Evolutionary conservation across 257 asterid genomes (phyloP).

Genomic region (Coffea eugenioides): DNA sequence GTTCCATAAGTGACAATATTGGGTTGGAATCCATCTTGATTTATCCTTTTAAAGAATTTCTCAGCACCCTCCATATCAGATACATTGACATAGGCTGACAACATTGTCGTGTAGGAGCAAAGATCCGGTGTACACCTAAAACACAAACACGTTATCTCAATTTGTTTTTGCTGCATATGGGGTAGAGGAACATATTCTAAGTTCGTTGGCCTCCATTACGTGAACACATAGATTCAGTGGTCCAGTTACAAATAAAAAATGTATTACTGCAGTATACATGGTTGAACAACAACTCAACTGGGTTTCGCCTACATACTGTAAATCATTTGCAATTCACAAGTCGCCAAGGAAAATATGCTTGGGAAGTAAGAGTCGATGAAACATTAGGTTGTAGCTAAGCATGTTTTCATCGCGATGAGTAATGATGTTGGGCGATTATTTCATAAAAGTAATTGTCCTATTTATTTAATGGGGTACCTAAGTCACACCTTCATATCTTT

Average conservation of each 20-base stretch:
- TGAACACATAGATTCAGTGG: too few relatives aligned
- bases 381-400: too few relatives aligned
- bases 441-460: too few relatives aligned
- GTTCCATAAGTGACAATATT: slow-evolving; percentile 73
- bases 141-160: neutral
- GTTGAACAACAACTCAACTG: neutral
- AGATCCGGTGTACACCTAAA: slow-evolving; percentile 62
- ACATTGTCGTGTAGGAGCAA: slow-evolving; percentile 87
- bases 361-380: neutral
- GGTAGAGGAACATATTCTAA: neutral
- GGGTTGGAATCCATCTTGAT: slow-evolving; percentile 71
- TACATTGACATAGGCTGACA: slow-evolving; percentile 80
- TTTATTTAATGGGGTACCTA: neutral
- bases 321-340: neutral
- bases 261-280: neutral
- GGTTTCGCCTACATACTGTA: neutral
- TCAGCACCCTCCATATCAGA: slow-evolving; percentile 95
- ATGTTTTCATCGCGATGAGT: too few relatives aligned
- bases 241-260: too few relatives aligned
- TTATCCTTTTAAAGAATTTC: slow-evolving; percentile 75
- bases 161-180: neutral
- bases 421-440: neutral
- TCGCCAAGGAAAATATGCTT: too few relatives aligned
- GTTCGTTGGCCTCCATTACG: too few relatives aligned
- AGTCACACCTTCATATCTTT: neutral